Evolutionary conservation across 2,329 filamentous ascomycete species (phyloP).

Genomic region (Lomentospora prolificans): DNA sequence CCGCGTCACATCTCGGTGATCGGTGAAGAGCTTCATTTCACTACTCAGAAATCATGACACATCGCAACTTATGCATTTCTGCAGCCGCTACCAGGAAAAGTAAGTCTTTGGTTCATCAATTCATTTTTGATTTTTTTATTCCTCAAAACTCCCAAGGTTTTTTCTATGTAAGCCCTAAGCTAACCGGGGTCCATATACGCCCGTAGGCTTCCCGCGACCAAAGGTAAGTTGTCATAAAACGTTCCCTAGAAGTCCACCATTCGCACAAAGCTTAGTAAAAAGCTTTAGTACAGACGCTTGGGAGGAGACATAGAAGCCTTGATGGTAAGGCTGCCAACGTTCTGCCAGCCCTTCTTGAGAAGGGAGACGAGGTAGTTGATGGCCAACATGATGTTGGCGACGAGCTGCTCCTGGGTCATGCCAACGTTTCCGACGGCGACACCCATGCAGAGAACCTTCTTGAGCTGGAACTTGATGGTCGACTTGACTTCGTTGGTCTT

Average conservation of each 20-base stretch:
- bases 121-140: neutral
- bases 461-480: conserved; percentile 99
- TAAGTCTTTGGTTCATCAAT: neutral
- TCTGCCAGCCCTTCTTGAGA: conserved; percentile 99
- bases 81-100: too few species aligned
- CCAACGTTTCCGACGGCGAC: conserved; percentile 97
- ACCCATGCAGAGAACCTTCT: conserved; percentile 99
- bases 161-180: neutral
- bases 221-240: too few species aligned
- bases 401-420: conserved; percentile 92
- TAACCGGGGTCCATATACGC: neutral
- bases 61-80: neutral
- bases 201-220: too few species aligned
- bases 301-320: conserved; percentile 99
- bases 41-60: neutral
- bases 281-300: conserved; percentile 83
- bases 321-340: conserved; percentile 98
- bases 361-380: conserved; percentile 99
- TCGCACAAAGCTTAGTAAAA: neutral
- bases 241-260: neutral
- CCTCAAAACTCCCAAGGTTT: neutral
- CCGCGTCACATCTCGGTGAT: neutral
- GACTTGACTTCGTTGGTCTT: conserved; percentile 99
- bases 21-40: neutral
- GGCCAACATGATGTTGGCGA: conserved; percentile 98